phyloP scores from a whole-genome alignment of 371 early-diverging fungal species.

The Cladochytrium tenue region DNA sequence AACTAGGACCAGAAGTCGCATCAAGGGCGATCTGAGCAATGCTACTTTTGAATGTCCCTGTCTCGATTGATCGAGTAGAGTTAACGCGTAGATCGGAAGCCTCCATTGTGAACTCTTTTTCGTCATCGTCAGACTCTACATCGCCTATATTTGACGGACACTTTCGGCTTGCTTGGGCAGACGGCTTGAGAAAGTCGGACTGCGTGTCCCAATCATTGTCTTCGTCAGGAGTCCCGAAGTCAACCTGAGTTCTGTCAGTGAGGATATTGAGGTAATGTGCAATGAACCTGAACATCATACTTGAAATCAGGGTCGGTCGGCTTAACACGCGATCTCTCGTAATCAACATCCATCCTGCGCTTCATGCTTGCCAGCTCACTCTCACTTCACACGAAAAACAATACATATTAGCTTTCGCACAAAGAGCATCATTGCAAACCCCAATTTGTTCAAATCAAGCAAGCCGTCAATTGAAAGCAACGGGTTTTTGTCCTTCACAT shows the following conservation, averaged over 20 bases:
- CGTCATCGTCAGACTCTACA: neutral
- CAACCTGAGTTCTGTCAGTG: slow-evolving; percentile 13
- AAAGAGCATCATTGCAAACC: neutral
- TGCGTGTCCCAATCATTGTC: slow-evolving; percentile 43
- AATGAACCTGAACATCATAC: slow-evolving; percentile 39
- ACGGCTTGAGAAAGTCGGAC: neutral
- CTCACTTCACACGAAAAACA: neutral
- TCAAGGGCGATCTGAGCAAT: neutral
- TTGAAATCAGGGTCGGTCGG: slow-evolving; percentile 33
- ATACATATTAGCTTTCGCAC: neutral
- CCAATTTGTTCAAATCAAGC: neutral
- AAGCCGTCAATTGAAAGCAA: neutral
- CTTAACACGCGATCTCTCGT: slow-evolving; percentile 31
- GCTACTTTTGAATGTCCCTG: neutral
- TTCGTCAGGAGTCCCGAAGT: slow-evolving; percentile 29
- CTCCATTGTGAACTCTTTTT: neutral
- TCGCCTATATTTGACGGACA: neutral
- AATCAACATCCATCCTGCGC: slow-evolving; percentile 32
- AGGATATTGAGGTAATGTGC: neutral
- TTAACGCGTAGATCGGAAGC: neutral
- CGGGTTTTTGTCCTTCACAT: neutral
- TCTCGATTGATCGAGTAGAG: neutral
- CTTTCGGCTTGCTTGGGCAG: neutral
- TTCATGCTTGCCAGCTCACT: slow-evolving; percentile 18
- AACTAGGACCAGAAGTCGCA: neutral